phyloP scores from a whole-genome alignment of 768 basidiomycete genomes.

The Hericium alpestre region DNA sequence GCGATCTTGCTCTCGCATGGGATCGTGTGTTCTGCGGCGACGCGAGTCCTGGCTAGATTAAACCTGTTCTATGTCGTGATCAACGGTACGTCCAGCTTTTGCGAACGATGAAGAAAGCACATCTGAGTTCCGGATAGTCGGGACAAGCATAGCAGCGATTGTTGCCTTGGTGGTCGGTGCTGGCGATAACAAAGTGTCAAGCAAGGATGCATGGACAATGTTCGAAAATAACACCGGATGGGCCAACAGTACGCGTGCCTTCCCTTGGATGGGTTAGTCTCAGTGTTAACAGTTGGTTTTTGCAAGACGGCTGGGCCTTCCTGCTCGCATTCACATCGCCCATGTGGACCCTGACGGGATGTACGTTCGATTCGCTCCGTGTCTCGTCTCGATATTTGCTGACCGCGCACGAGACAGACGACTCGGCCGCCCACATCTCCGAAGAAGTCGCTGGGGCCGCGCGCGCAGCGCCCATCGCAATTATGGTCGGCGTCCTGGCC shows the following conservation, averaged over 20 bases:
- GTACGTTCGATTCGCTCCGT: slow-evolving; percentile 27
- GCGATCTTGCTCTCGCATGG: slow-evolving; percentile 60
- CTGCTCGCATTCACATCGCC: slow-evolving; percentile 61
- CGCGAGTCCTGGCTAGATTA: slow-evolving; percentile 51
- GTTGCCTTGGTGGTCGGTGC: slow-evolving; percentile 48
- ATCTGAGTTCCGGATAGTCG: slow-evolving; percentile 29
- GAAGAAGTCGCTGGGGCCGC: slow-evolving; percentile 62
- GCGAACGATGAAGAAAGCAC: neutral
- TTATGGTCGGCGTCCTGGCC: slow-evolving; percentile 49
- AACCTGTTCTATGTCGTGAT: slow-evolving; percentile 60
- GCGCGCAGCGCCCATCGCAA: slow-evolving; percentile 56
- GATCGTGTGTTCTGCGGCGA: slow-evolving; percentile 61
- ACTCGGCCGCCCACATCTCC: slow-evolving; percentile 67
- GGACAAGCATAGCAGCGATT: slow-evolving; percentile 55
- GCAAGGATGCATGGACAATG: slow-evolving; percentile 54
- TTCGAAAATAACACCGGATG: slow-evolving; percentile 68
- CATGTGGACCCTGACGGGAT: slow-evolving; percentile 75
- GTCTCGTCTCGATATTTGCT: neutral
- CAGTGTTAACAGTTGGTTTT: neutral
- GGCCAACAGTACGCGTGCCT: slow-evolving; percentile 38
- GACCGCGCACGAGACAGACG: slow-evolving; percentile 33
- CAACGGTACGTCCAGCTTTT: slow-evolving; percentile 34
- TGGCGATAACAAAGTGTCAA: slow-evolving; percentile 44
- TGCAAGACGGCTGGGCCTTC: slow-evolving; percentile 64
- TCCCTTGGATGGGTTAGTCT: neutral